Base-by-base conservation (phyloP, 2,329 filamentous ascomycete genomes). In the Botrytis deweyae region DNA sequence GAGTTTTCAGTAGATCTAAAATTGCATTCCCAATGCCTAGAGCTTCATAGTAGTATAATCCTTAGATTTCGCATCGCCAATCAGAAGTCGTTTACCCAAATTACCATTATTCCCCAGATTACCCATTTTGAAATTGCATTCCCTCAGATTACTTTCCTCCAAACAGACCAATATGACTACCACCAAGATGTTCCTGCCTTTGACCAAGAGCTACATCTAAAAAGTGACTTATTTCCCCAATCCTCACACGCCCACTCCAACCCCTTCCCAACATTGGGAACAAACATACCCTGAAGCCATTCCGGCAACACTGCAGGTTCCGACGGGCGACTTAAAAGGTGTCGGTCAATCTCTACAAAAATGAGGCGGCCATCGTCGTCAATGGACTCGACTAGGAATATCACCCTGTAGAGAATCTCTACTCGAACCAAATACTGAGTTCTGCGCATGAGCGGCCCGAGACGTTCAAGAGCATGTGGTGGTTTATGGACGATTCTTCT, bases 341-440 rank as follows among this genome's bases (percentile, higher is more conserved):
- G 52, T 61, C 40, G 68, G 7, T 63, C 29, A 70, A 70, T 20
- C 14, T 46, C 68, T 8, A 70, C 68, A 20, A 70, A 70, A 22
- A 22, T 16, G 0, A 46, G 1, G n/a, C 4, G 10, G 29, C 55
- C 68, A 36, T 44, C 6, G 6, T 38, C 22, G 25, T 62, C 38
- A 8, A 62, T 16, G 4, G 68, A 46, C 18, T n/a, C 40, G 22
- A 38, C 55, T 16, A 70, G 38, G 9, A 38, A 46, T 25, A 62
- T 29, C 1, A 6, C 52, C 7, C n/a, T 18, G 7, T 7, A n/a
- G 42, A 14, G 16, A 38, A 70, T 8, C 20, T 62, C 52, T 14
- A 70, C 40, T 14, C 42, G 38, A n/a, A 62, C 44, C 7, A 62
- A 36, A 10, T 62, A 70, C 10, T 29, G 22, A 38, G 68, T 70